phyloP scores from a whole-genome alignment of 495 filamentous ascomycete genomes.

The Aspergillus nanangensis region DNA sequence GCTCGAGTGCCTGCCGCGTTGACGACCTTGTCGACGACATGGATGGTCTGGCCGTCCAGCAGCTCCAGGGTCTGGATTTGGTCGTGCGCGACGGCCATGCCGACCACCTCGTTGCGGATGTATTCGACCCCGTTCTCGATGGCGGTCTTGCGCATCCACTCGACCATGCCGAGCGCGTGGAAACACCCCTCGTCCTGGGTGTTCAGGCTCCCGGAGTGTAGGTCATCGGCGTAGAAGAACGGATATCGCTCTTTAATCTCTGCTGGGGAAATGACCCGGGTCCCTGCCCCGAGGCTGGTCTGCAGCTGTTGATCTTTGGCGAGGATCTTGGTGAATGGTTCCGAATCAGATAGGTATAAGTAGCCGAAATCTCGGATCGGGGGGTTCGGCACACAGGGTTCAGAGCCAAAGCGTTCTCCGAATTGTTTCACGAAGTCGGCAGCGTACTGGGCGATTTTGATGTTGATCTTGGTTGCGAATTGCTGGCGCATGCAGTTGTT shows the following conservation, averaged over 20 bases:
- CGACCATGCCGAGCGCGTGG: conserved; percentile 1
- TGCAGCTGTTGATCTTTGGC: conserved; percentile 3
- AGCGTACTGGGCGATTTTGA: conserved; percentile 3
- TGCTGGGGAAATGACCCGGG: background rate
- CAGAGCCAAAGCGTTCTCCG: background rate
- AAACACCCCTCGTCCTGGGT: conserved; percentile 1
- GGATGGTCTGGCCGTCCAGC: background rate
- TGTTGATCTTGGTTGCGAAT: conserved; percentile 2
- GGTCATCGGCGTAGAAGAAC: conserved; percentile 1
- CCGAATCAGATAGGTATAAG: conserved; percentile 2
- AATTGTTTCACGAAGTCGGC: background rate
- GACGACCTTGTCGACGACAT: background rate
- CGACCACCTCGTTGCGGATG: conserved; percentile 1
- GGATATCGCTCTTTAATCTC: background rate
- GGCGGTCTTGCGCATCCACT: background rate
- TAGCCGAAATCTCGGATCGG: conserved; percentile 1
- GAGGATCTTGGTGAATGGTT: background rate
- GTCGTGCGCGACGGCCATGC: background rate
- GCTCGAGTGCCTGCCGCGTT: conserved; percentile 4
- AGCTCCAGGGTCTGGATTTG: background rate
- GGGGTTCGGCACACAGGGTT: background rate
- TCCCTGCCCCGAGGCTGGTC: background rate
- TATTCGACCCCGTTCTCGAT: background rate
- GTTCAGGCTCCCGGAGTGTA: background rate
- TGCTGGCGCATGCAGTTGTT: conserved; percentile 6